phyloP scores from a whole-genome alignment of 1,139 yeast species.

The Lodderomyces pseudojiufengensis region DNA sequence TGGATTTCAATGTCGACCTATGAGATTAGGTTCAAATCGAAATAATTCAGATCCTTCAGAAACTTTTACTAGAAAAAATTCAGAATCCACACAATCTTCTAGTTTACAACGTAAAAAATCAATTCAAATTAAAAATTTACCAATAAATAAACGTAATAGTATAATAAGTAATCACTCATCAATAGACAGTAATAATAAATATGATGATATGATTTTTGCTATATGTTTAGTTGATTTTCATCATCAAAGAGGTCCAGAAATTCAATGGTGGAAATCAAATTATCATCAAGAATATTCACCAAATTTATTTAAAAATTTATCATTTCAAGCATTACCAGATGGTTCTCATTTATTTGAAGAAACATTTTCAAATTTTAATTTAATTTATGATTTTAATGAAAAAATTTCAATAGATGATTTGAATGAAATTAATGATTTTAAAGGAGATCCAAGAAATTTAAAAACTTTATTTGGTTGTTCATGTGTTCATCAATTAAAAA shows the following conservation, averaged over 20 bases:
- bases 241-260: conserved; percentile 91
- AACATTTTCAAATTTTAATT: conserved; percentile 86
- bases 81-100: conserved; percentile 5
- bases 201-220: conserved; percentile 60
- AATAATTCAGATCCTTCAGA: conserved; percentile 12
- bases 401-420: conserved; percentile 43
- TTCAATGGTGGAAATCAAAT: conserved; percentile 85
- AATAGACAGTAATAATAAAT: conserved; percentile 6
- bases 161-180: conserved; percentile 12
- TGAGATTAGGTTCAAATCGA: conserved; percentile 21
- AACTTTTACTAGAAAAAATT: conserved; percentile 2
- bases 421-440: conserved; percentile 42
- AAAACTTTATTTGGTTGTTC: conserved; percentile 90
- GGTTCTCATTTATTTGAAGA: conserved; percentile 92
- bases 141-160: conserved; percentile 21
- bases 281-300: conserved; percentile 39
- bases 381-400: conserved; percentile 64
- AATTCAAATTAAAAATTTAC: conserved; percentile 37
- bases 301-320: conserved; percentile 77
- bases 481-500: conserved; percentile 79
- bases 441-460: conserved; percentile 45
- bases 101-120: conserved; percentile 16
- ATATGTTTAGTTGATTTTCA: conserved; percentile 91
- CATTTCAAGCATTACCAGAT: conserved; percentile 94
- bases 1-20: conserved; percentile 34